Conservation (phyloP, 2,329 filamentous ascomycete species). For the Leptographium radiaticola region DNA sequence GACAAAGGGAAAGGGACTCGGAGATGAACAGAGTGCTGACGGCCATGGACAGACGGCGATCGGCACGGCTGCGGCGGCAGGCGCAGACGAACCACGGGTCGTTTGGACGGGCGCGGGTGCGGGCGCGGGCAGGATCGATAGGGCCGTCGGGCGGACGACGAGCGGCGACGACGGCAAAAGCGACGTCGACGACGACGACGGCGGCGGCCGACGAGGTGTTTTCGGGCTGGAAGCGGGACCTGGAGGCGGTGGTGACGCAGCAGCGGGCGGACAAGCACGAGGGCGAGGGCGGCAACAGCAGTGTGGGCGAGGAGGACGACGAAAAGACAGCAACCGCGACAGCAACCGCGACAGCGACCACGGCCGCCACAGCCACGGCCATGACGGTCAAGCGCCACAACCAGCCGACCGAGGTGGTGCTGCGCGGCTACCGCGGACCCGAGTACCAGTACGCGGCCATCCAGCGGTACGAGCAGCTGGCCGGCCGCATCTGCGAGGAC, state of each 20-base stretch:
- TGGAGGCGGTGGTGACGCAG: slow-evolving; percentile 14
- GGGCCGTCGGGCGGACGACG: slow-evolving; percentile 6
- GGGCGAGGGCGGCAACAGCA: slow-evolving; percentile 11
- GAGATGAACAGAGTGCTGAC: neutral
- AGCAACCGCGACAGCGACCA: neutral
- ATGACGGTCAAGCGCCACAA: slow-evolving; percentile 14
- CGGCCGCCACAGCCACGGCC: slow-evolving; percentile 9
- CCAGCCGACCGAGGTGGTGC: slow-evolving; percentile 58
- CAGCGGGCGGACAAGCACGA: slow-evolving; percentile 2
- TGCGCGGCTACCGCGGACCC: slow-evolving; percentile 62
- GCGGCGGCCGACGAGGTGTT: slow-evolving; percentile 50
- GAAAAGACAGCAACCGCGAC: neutral
- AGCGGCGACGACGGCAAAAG: slow-evolving; percentile 25
- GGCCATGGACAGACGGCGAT: slow-evolving; percentile 31
- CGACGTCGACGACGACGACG: slow-evolving; percentile 39
- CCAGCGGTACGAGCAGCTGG: slow-evolving; percentile 76
- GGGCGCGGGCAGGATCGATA: slow-evolving; percentile 14
- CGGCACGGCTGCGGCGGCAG: slow-evolving; percentile 33
- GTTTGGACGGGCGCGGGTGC: slow-evolving; percentile 46
- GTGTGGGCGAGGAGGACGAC: slow-evolving; percentile 8
- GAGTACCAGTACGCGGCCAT: slow-evolving; percentile 74
- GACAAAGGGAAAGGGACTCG: neutral
- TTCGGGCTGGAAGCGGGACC: slow-evolving; percentile 40
- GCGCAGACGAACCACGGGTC: slow-evolving; percentile 38
- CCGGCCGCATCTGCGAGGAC: slow-evolving; percentile 80